Evolutionary conservation across 768 basidiomycete genomes (phyloP).

Genomic region (Tricholoma sp.): DNA sequence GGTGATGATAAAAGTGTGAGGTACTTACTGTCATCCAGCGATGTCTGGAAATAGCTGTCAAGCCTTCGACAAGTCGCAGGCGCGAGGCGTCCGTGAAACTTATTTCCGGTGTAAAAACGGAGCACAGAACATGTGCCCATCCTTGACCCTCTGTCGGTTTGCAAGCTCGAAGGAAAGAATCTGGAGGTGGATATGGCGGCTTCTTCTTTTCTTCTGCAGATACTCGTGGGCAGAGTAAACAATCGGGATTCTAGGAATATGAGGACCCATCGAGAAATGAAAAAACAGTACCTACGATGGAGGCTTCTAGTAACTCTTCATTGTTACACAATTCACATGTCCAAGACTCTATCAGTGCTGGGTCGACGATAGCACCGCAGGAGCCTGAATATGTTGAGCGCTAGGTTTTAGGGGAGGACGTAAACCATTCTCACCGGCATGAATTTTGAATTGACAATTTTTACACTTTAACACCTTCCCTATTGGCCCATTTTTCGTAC

Average conservation of each 20-base stretch:
- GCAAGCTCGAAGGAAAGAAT: conserved; percentile 67
- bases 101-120: conserved; percentile 84
- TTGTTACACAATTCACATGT: conserved; percentile 86
- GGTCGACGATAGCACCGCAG: conserved; percentile 65
- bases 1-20: neutral
- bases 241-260: conserved; percentile 63
- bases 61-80: conserved; percentile 80
- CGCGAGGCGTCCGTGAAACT: conserved; percentile 70
- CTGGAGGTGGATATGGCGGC: conserved; percentile 41
- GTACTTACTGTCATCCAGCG: conserved; percentile 70
- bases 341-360: conserved; percentile 68
- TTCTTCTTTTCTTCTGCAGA: conserved; percentile 46
- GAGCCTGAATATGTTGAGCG: conserved; percentile 39
- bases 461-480: conserved; percentile 81
- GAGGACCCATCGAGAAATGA: conserved; percentile 3
- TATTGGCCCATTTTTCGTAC: conserved; percentile 67
- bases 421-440: conserved; percentile 54
- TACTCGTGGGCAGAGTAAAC: conserved; percentile 75
- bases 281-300: conserved; percentile 50
- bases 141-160: conserved; percentile 93
- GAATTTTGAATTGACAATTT: conserved; percentile 72
- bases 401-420: neutral
- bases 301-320: conserved; percentile 74
- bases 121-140: conserved; percentile 90
- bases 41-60: conserved; percentile 64